A percentile compares a stretch with the other conserved stretches of the same genome.
Evolutionary conservation across 371 early-diverging fungal species (phyloP).

Genomic region (Mortierella sp.): DNA sequence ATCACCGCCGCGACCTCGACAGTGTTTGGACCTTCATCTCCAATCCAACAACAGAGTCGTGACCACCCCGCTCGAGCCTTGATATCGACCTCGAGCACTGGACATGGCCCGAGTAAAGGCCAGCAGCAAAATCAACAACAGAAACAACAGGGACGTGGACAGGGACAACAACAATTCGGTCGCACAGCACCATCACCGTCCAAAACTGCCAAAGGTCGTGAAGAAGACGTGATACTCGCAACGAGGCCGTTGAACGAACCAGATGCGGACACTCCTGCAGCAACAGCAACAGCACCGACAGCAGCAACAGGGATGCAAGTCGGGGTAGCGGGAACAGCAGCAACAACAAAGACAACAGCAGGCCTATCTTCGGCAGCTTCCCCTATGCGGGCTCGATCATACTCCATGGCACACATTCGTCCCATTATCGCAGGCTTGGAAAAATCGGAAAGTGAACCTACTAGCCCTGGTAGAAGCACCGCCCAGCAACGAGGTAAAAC

Average conservation of each 20-base stretch:
- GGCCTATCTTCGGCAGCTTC: conserved; percentile 3
- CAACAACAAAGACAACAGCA: neutral
- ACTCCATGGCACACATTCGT: conserved; percentile 51
- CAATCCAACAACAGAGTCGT: neutral
- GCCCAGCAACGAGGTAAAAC: conserved; percentile 20
- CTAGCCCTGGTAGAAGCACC: neutral
- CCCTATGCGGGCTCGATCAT: conserved; percentile 37
- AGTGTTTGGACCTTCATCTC: neutral
- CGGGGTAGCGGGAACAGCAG: neutral
- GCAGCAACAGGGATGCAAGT: neutral
- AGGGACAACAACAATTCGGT: neutral
- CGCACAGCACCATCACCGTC: neutral
- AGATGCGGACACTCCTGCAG: conserved; percentile 1
- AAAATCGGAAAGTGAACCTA: conserved; percentile 7
- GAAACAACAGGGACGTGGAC: neutral
- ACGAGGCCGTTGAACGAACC: neutral
- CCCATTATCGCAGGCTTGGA: conserved; percentile 27
- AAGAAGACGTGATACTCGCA: neutral
- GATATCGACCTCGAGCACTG: neutral
- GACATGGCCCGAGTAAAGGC: neutral
- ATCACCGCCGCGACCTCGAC: neutral
- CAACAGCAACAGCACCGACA: conserved; percentile 15
- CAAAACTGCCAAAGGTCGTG: neutral
- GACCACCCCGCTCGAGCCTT: neutral
- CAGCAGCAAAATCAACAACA: conserved; percentile 14